These are phyloP conservation scores for Picea abies DNA, from an alignment of 83 land plant species.

Conservation along the genomic window DNA sequence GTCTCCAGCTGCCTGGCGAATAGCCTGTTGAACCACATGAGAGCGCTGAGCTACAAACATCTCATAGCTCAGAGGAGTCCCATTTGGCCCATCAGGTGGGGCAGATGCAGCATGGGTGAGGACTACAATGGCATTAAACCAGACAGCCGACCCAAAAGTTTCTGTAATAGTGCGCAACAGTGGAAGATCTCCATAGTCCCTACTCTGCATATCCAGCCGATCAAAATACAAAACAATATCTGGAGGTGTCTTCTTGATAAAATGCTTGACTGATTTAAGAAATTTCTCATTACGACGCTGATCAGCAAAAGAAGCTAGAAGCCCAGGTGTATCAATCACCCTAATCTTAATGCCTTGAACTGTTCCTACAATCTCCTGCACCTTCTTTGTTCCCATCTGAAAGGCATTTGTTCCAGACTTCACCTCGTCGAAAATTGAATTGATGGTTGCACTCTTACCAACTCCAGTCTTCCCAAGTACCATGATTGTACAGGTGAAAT, in stretches of 20 bases:
- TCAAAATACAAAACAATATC: constrained; percentile 85
- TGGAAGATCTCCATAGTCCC: constrained; percentile 59
- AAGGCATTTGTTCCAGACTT: constrained; percentile 86
- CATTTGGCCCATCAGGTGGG: constrained; percentile 65
- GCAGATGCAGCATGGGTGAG: constrained; percentile 63
- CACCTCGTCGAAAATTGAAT: constrained; percentile 90
- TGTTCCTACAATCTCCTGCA: constrained; percentile 82
- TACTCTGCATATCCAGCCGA: constrained; percentile 54
- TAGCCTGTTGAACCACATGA: constrained; percentile 61
- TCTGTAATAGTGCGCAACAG: constrained; percentile 56
- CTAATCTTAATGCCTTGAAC: constrained; percentile 92
- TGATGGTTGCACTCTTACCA: constrained; percentile 97
- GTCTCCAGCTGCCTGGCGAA: constrained; percentile 65
- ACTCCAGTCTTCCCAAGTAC: constrained; percentile 96
- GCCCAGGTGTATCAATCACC: constrained; percentile 94
- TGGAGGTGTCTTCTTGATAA: constrained; percentile 83
- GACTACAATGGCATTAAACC: constrained; percentile 67
- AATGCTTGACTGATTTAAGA: constrained; percentile 74
- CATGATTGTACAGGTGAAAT: constrained; percentile 94
- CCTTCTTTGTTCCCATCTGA: constrained; percentile 69
- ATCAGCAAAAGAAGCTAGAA: constrained; percentile 57
- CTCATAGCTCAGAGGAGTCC: constrained; percentile 56
- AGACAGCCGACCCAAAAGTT: constrained; percentile 54
- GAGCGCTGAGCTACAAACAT: constrained; percentile 67
- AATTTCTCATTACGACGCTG: constrained; percentile 84